Conservation (phyloP, 1,284 basidiomycete genomes). For the Irpex sp. region DNA sequence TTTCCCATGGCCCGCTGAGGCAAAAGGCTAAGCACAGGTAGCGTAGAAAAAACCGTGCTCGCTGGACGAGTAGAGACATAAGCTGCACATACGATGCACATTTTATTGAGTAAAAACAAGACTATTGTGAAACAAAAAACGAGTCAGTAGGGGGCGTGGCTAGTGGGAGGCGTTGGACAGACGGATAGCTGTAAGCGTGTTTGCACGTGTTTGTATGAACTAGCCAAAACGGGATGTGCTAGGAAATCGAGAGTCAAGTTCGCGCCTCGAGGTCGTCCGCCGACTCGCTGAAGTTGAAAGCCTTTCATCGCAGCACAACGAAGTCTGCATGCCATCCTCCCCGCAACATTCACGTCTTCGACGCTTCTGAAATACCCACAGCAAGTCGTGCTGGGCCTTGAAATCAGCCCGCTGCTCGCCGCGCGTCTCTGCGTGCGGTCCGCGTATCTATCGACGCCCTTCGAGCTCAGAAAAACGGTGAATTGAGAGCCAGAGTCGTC, state of each 20-base stretch:
- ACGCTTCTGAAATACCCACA: background rate
- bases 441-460: background rate
- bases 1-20: background rate
- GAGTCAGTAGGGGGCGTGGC: background rate
- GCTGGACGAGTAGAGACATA: background rate
- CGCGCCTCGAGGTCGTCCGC: background rate
- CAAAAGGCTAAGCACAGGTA: background rate
- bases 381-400: background rate
- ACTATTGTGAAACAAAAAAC: background rate
- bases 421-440: background rate
- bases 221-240: background rate
- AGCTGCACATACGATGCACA: background rate
- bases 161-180: background rate
- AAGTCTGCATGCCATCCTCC: background rate
- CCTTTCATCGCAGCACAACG: background rate
- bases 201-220: background rate
- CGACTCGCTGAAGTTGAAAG: background rate
- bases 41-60: background rate
- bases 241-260: background rate
- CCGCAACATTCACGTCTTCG: background rate
- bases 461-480: background rate
- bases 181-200: background rate
- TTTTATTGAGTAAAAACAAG: background rate
- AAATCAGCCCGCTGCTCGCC: background rate
- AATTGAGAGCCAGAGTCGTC: background rate